Conservation (phyloP, 2,329 filamentous ascomycete species). For the Stenocarpella maydis region DNA sequence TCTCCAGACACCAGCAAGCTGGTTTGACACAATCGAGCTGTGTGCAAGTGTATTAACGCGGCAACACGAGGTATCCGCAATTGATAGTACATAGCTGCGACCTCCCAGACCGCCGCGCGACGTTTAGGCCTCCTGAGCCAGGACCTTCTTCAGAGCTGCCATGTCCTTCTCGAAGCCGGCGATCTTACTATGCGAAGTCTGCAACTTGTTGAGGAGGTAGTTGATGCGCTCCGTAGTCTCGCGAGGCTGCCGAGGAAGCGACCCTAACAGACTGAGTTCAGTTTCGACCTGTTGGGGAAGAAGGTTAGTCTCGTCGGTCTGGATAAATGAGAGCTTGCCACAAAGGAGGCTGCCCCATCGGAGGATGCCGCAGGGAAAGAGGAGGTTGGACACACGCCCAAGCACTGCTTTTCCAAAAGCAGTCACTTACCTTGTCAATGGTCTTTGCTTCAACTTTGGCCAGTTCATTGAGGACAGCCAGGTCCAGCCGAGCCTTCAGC, state of each 20-base stretch:
- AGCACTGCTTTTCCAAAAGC: no score
- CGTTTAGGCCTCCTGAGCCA: constrained; percentile 50
- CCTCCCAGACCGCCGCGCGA: no score
- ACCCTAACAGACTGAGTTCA: constrained; percentile 76
- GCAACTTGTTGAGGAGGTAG: constrained; percentile 79
- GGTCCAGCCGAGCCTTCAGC: constrained; percentile 75
- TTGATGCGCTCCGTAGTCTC: constrained; percentile 72
- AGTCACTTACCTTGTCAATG: constrained; percentile 66
- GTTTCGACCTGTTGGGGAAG: constrained; percentile 64
- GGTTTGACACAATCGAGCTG: neutral
- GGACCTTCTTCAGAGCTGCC: constrained; percentile 73
- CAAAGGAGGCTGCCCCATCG: no score
- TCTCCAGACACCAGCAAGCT: neutral
- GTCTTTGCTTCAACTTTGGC: constrained; percentile 75
- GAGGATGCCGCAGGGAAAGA: no score
- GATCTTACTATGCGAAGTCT: constrained; percentile 78
- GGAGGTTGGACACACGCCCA: neutral
- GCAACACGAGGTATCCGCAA: no score
- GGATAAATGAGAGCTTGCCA: no score
- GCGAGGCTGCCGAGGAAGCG: constrained; percentile 73
- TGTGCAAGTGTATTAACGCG: no score
- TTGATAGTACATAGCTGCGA: no score
- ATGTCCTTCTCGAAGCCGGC: constrained; percentile 77
- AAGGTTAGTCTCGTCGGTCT: neutral
- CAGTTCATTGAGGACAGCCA: constrained; percentile 73